A percentile compares a stretch with the other conserved stretches of the same genome.
phyloP scores from a whole-genome alignment of 768 basidiomycete genomes.

The Suillus lakei region DNA sequence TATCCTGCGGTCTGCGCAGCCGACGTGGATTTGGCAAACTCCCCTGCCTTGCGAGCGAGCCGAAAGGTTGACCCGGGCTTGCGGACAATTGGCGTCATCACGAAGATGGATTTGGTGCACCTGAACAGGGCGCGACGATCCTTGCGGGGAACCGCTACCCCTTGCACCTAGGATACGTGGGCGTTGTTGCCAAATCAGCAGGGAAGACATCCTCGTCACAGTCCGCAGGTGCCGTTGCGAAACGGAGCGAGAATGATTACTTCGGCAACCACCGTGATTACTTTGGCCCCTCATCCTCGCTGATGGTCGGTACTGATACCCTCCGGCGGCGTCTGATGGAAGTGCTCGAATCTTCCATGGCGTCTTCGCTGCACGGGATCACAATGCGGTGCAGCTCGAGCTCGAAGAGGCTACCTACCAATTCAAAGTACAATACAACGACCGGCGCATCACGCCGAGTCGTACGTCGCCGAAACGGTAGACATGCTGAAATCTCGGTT shows the following conservation, averaged over 20 bases:
- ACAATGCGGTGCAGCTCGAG: constrained; percentile 96
- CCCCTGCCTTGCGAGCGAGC: constrained; percentile 92
- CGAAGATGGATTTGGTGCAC: constrained; percentile 97
- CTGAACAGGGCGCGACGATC: constrained; percentile 82
- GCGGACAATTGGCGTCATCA: constrained; percentile 96
- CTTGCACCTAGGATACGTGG: constrained; percentile 96
- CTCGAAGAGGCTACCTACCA: constrained; percentile 97
- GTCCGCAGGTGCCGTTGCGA: constrained; percentile 52
- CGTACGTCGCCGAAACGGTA: constrained; percentile 97
- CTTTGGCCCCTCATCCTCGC: constrained; percentile 61
- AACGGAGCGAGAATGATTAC: constrained; percentile 66
- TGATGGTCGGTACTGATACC: constrained; percentile 93
- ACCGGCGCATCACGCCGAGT: constrained; percentile 94
- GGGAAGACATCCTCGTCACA: constrained; percentile 59
- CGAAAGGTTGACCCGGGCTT: constrained; percentile 94
- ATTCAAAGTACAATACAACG: constrained; percentile 99
- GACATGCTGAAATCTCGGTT: constrained; percentile 91
- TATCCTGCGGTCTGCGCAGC: constrained; percentile 98
- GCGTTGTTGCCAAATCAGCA: constrained; percentile 87
- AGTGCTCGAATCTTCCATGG: constrained; percentile 97
- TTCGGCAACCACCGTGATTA: constrained; percentile 66
- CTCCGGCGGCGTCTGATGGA: constrained; percentile 93
- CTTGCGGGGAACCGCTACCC: constrained; percentile 92
- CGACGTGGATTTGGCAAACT: constrained; percentile 98
- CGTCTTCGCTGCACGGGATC: constrained; percentile 92